Conservation (phyloP, 352 stramenopile species). For the Phytophthora idaei region DNA sequence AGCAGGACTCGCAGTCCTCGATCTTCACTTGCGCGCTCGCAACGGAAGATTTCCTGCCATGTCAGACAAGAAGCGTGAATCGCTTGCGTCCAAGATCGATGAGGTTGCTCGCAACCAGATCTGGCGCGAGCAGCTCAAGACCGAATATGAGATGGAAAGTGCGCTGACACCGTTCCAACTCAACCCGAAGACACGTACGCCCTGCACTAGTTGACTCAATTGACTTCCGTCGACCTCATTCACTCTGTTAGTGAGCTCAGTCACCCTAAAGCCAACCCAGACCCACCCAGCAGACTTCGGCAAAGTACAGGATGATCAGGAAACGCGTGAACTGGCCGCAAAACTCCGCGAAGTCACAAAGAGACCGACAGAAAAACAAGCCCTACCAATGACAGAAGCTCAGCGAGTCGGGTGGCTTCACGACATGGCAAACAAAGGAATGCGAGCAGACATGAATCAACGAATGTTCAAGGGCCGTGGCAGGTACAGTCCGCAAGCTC, state of each 20-base stretch:
- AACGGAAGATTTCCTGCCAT: conserved; percentile 29
- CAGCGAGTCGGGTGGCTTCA: conserved; percentile 85
- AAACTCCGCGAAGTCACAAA: conserved; percentile 74
- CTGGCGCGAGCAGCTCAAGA: conserved; percentile 88
- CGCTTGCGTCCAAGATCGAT: conserved; percentile 81
- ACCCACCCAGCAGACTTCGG: conserved; percentile 79
- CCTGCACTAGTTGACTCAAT: neutral
- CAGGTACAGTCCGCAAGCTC: conserved; percentile 43
- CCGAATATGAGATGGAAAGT: conserved; percentile 81
- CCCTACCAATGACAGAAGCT: conserved; percentile 74
- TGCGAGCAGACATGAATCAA: conserved; percentile 75
- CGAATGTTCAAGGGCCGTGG: conserved; percentile 84
- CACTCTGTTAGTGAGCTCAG: conserved; percentile 61
- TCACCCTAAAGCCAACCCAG: conserved; percentile 77
- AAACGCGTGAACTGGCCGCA: conserved; percentile 55
- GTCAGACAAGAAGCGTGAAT: conserved; percentile 80
- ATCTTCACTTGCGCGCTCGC: conserved; percentile 17
- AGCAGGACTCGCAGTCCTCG: neutral
- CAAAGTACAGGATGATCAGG: conserved; percentile 56
- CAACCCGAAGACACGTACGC: conserved; percentile 81
- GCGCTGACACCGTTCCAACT: conserved; percentile 81
- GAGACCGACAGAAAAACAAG: conserved; percentile 67
- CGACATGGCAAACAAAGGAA: conserved; percentile 67
- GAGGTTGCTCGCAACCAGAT: conserved; percentile 89
- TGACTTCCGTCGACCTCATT: neutral